Evolutionary conservation across 495 filamentous ascomycete genomes (phyloP), one percentile per base, ranked within the genome.

Genomic region (Aspergillus cavernicola): DNA sequence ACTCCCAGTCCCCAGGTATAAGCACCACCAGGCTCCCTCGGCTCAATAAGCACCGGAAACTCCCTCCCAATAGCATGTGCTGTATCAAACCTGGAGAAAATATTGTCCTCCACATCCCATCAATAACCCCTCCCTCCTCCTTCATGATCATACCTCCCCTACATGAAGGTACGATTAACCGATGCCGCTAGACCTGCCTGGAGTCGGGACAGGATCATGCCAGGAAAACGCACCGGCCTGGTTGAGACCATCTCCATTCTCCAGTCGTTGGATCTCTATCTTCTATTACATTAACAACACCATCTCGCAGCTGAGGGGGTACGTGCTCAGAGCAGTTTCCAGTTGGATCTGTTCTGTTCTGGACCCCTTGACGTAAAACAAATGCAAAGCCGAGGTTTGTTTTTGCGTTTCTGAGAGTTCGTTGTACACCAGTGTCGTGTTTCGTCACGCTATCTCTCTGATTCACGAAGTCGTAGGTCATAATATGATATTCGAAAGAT

Each of bases 381-480:
- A 82, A 89, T 4, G 85, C 86, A 54, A 91, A 83, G 2, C 87
- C 86, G 3, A 91, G 75, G 68, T 90, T 89, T 13, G 84, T 61
- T 53, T 83, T 83, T n/a, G n/a, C n/a, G n/a, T n/a, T n/a, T n/a
- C n/a, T n/a, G 79, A 64, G 1, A 80, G 72, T 7, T 85, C 85
- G 47, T 75, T 72, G 10, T 71, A 68, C 3, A 86, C 83, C 80
- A 12, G 81, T 86, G 58, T 87, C 84, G 59, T 89, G 86, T 50
- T 77, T 80, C 4, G 86, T 89, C 6, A 82, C 64, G 50, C 70
- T 81, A 59, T 90, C 84, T 15, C 87, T 80, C 22, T 86, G 79
- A 68, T 89, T 90, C 80, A 87, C 86, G 35, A 91, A 63, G 54
- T 91, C 87, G 67, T 91, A 91, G 19, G 80, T 81, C 87, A 91